Conservation (phyloP, 345 rosid species). For the Pistacia vera region DNA sequence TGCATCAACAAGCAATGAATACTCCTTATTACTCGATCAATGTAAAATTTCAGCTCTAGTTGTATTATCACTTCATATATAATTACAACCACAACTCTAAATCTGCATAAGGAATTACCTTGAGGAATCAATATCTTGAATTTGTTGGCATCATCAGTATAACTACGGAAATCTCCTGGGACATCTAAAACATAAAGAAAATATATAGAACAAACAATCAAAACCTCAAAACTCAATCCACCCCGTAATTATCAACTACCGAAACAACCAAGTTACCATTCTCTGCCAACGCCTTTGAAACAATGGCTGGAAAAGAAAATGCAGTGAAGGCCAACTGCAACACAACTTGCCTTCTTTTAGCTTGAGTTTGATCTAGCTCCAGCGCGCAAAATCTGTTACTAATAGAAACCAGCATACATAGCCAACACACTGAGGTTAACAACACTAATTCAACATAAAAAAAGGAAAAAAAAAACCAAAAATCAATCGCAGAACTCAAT, state of each 20-base stretch:
- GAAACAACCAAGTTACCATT: slow-evolving; percentile 19
- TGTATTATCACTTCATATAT: no score
- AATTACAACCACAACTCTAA: no score
- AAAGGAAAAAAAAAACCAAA: background rate
- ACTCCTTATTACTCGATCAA: background rate
- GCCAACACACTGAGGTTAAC: background rate
- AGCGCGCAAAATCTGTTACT: slow-evolving; percentile 15
- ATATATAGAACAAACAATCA: background rate
- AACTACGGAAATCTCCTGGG: slow-evolving; percentile 50
- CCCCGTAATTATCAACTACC: background rate
- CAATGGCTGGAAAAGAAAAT: slow-evolving; percentile 45
- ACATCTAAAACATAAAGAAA: slow-evolving; percentile 26
- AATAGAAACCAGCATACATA: background rate
- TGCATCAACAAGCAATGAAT: slow-evolving; percentile 25
- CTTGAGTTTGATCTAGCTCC: slow-evolving; percentile 8
- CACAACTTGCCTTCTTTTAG: slow-evolving; percentile 61
- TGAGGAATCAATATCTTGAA: slow-evolving; percentile 79
- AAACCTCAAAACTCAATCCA: background rate
- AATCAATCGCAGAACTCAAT: background rate
- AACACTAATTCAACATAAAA: background rate
- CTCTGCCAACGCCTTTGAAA: slow-evolving; percentile 46
- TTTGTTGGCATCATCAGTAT: slow-evolving; percentile 77
- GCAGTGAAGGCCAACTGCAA: slow-evolving; percentile 50
- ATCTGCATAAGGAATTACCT: slow-evolving; percentile 39
- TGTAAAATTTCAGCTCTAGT: background rate